A percentile compares a stretch with the other conserved stretches of the same genome.
Evolutionary conservation across 495 filamentous ascomycete genomes (phyloP).

Genomic region (Tetracladium marchalianum): DNA sequence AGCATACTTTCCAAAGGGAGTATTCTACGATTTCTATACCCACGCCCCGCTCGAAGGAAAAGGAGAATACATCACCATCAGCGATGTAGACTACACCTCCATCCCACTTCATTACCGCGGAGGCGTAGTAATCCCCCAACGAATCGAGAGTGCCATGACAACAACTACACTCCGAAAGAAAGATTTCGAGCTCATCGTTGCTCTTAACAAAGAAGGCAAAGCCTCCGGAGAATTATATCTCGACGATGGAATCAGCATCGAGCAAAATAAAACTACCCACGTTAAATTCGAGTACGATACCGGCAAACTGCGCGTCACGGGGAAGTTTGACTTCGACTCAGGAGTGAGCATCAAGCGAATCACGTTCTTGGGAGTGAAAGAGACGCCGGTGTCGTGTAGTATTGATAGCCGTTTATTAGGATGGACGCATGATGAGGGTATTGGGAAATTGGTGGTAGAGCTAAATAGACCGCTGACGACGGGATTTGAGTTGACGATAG

Average conservation of each 20-base stretch:
- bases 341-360: conserved; percentile 43
- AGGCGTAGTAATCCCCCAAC: conserved; percentile 76
- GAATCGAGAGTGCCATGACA: conserved; percentile 71
- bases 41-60: conserved; percentile 60
- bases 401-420: conserved; percentile 12
- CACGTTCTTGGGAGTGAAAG: conserved; percentile 37
- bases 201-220: conserved; percentile 54
- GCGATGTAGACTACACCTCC: conserved; percentile 58
- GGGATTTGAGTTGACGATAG: conserved; percentile 3
- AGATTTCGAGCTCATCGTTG: conserved; percentile 84
- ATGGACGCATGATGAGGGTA: background rate
- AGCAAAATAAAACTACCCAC: conserved; percentile 35
- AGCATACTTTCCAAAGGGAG: conserved; percentile 75
- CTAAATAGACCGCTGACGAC: conserved; percentile 2
- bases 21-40: conserved; percentile 91
- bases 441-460: conserved; percentile 2
- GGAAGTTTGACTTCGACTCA: conserved; percentile 33
- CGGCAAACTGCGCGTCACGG: conserved; percentile 38
- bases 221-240: conserved; percentile 79
- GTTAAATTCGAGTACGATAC: conserved; percentile 44
- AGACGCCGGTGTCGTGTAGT: background rate
- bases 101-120: conserved; percentile 86
- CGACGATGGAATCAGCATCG: conserved; percentile 67
- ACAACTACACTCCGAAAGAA: conserved; percentile 79
- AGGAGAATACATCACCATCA: conserved; percentile 63